Evolutionary conservation across 108 stramenopile genomes (phyloP).

Genomic region (Craspedostauros australis): DNA sequence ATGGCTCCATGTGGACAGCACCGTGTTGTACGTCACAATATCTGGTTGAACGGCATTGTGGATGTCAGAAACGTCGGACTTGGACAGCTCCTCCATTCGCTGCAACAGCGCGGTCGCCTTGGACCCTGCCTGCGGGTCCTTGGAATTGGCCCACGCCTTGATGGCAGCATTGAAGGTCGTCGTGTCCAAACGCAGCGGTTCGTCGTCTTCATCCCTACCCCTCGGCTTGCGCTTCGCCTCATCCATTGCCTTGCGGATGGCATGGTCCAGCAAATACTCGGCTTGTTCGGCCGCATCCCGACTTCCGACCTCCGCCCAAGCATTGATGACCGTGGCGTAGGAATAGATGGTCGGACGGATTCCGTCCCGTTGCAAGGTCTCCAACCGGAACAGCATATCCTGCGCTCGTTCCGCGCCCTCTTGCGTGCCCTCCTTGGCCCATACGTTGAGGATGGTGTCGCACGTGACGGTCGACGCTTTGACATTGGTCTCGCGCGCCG

Average conservation of each 20-base stretch:
- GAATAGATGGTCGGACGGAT: slow-evolving; percentile 14
- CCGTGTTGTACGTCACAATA: slow-evolving; percentile 59
- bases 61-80: slow-evolving; percentile 19
- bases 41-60: slow-evolving; percentile 30
- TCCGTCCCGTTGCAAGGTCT: slow-evolving; percentile 25
- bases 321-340: slow-evolving; percentile 41
- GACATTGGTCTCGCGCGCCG: neutral
- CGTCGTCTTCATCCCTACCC: slow-evolving; percentile 9
- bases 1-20: slow-evolving; percentile 54
- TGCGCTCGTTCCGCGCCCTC: slow-evolving; percentile 54
- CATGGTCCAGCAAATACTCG: slow-evolving; percentile 40
- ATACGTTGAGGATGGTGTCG: slow-evolving; percentile 35
- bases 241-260: too few species aligned
- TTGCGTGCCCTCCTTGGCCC: slow-evolving; percentile 34
- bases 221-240: slow-evolving; percentile 22
- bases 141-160: slow-evolving; percentile 43
- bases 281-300: slow-evolving; percentile 30
- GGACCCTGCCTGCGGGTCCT: slow-evolving; percentile 32
- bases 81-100: slow-evolving; percentile 42
- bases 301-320: slow-evolving; percentile 25
- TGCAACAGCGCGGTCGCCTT: slow-evolving; percentile 41
- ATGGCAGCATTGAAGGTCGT: slow-evolving; percentile 48
- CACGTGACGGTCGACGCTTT: slow-evolving; percentile 22
- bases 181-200: slow-evolving; percentile 37
- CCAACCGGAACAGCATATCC: slow-evolving; percentile 47